Base-by-base conservation (phyloP, 352 stramenopile genomes). In the Pythium myriotylum region DNA sequence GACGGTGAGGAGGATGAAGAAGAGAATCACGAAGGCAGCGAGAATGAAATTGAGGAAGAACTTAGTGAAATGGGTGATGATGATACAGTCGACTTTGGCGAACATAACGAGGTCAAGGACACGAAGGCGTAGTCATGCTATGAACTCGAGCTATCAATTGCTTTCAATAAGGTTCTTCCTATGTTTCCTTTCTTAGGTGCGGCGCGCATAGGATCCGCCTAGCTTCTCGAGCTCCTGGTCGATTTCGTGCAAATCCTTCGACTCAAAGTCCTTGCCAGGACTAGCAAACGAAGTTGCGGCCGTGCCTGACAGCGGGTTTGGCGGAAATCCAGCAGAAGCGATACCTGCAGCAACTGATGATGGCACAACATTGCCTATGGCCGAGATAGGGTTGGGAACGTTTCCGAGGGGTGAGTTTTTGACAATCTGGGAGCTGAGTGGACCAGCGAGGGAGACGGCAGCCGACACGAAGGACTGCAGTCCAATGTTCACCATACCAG, bases 381-480 rank as follows among this genome's bases (percentile, higher is more conserved):
- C 77, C 4, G 79, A 77, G 60, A 94, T 88, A 51, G 86, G 86
- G 72, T 94, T 94, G 7, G 86, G 84, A n/a, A 91, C 70, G 12
- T 75, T 68, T 29, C 56, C 76, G 24, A 94, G 63, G 54, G 85
- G 86, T 43, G 80, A 87, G 66, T 76, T 86, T 40, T 81, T 71
- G 43, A 93, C 73, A 47, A 92, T 72, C 65, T 94, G 81, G 26
- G 67, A 66, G 26, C 70, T 70, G 24, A 95, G 54, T 48, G 86
- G 84, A 47, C 84, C 86, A n/a, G 82, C 84, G 39, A 95, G 76
- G 42, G 86, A 92, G 41, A 84, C 87, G 37, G 79, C 77, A 27
- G 84, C 85, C 33, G 84, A 92, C 43, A 92, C 68, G 24, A 92
- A 48, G 33, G 86, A 92, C 67, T 93, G 84, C 47, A 93, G 59